These are phyloP conservation scores for Pelargonium fulgidum DNA, from an alignment of 441 rosid species.

Conservation along the genomic window DNA sequence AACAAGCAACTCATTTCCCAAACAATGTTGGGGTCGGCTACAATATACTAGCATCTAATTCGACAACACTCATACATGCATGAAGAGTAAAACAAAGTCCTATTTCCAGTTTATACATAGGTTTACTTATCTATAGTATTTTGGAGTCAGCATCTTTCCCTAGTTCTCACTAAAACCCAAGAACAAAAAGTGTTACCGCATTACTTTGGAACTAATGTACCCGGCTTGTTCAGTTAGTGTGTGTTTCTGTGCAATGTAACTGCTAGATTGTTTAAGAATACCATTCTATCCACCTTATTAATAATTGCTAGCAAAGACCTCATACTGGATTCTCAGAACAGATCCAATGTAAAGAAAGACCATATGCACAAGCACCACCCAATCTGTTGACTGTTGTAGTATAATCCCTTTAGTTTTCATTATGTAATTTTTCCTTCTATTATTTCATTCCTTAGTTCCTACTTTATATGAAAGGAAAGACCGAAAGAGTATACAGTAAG, in stretches of 20 bases:
- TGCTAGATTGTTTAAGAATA: not conserved
- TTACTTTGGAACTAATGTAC: not conserved
- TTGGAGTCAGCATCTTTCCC: slow-evolving; percentile 2
- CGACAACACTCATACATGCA: not conserved
- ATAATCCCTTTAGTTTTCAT: not conserved
- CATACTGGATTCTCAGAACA: not conserved
- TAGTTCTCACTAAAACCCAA: not conserved
- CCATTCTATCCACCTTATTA: not conserved
- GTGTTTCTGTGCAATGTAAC: not conserved
- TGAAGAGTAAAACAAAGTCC: not conserved
- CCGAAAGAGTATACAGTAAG: not conserved
- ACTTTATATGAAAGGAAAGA: not conserved
- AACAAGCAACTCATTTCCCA: too few relatives aligned
- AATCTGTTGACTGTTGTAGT: not conserved
- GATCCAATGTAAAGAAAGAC: not conserved
- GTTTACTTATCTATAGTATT: not conserved
- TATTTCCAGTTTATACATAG: not conserved
- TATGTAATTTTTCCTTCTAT: not conserved
- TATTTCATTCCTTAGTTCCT: not conserved
- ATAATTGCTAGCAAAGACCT: not conserved
- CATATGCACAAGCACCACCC: not conserved
- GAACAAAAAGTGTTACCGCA: not conserved
- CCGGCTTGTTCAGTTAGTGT: not conserved
- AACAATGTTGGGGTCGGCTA: too few relatives aligned
- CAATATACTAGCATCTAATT: slow-evolving; percentile 1